Conservation (phyloP, 345 rosid genomes). For the Barbarea vulgaris region DNA sequence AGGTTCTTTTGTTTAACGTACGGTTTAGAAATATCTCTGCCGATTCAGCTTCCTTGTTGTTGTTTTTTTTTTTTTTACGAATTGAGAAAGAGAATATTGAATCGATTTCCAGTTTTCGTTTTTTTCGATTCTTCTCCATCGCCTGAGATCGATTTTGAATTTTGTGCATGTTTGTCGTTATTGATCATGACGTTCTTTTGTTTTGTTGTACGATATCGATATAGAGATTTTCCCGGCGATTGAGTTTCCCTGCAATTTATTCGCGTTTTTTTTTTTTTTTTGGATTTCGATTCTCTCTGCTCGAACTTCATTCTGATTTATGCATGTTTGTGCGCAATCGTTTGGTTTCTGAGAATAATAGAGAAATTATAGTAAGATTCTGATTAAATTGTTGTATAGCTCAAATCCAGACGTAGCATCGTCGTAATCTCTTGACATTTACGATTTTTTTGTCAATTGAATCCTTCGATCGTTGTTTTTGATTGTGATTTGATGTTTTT, state of each 20-base stretch:
- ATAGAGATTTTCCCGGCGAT: background rate
- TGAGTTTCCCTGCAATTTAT: background rate
- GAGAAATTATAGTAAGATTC: background rate
- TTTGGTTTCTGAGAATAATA: background rate
- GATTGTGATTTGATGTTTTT: background rate
- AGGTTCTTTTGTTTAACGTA: background rate
- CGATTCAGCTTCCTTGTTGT: background rate
- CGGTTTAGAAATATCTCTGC: background rate
- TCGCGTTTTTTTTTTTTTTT: background rate
- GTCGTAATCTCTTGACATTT: background rate
- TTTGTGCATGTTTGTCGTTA: constrained; percentile 1
- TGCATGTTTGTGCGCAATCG: background rate
- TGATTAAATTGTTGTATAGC: background rate
- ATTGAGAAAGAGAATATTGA: background rate
- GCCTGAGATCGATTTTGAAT: constrained; percentile 1
- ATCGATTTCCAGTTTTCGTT: background rate
- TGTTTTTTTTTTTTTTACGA: background rate
- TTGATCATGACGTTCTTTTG: background rate
- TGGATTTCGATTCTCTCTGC: constrained; percentile 9
- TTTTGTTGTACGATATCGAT: background rate
- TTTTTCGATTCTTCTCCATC: background rate
- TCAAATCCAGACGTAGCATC: background rate
- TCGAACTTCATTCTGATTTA: constrained; percentile 1
- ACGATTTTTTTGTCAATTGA: background rate
- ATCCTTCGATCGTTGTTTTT: background rate